Percentiles rank a stretch among this genome's conserved stretches.
These are phyloP conservation scores for carrot (Daucus carota) DNA, from an alignment of 129 eudicot species.

Conservation along the genomic window DNA sequence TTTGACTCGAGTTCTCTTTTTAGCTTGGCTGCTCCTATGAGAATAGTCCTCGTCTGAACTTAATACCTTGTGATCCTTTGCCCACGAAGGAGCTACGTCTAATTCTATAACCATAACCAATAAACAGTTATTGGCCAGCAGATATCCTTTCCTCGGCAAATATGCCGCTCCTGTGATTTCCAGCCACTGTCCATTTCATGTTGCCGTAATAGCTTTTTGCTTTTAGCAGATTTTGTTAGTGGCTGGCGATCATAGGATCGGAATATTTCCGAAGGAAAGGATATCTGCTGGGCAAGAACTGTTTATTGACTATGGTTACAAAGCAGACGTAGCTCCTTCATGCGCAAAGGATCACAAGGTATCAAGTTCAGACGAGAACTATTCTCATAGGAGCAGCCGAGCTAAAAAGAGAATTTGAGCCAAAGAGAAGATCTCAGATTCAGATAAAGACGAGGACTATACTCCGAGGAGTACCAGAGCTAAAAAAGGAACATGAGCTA, in stretches of 20 bases:
- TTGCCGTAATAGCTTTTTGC: background rate
- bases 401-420: conserved; percentile 53
- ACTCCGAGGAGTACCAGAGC: too few species aligned
- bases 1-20: conserved; percentile 25
- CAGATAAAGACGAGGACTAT: too few species aligned
- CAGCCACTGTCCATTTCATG: conserved; percentile 59
- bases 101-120: conserved; percentile 70
- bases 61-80: conserved; percentile 54
- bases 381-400: conserved; percentile 58
- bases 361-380: conserved; percentile 26
- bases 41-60: conserved; percentile 36
- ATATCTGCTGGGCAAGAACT: conserved; percentile 79
- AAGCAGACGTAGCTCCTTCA: conserved; percentile 71
- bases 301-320: conserved; percentile 64
- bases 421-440: too few species aligned
- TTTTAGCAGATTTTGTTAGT: conserved; percentile 65
- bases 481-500: too few species aligned
- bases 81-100: conserved; percentile 86
- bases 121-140: conserved; percentile 71
- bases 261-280: conserved; percentile 76
- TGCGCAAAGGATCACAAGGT: conserved; percentile 81
- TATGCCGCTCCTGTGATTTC: conserved; percentile 92
- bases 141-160: conserved; percentile 67
- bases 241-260: conserved; percentile 92
- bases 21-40: conserved; percentile 70